These are phyloP conservation scores for Globisporangium recalcitrans DNA, from an alignment of 352 stramenopile species.

Conservation along the genomic window DNA sequence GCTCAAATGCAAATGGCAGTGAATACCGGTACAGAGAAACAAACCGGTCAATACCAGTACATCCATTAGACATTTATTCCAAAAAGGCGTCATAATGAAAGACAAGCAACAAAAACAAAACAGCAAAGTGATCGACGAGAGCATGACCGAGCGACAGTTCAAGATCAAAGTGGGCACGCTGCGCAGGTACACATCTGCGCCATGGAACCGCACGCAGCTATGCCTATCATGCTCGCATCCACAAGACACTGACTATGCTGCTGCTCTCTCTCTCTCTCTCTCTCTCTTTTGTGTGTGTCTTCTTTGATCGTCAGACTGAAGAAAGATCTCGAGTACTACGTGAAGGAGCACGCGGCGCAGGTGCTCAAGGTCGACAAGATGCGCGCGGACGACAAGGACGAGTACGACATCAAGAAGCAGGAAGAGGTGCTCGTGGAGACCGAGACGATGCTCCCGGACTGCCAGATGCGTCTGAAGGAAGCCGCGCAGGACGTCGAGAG, in stretches of 20 bases:
- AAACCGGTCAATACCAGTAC: no score
- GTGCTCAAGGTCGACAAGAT: conserved; percentile 57
- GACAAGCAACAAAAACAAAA: no score
- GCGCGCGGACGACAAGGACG: conserved; percentile 48
- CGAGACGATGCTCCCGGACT: conserved; percentile 78
- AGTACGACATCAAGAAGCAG: conserved; percentile 78
- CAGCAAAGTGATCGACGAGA: neutral
- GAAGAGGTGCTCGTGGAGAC: conserved; percentile 78
- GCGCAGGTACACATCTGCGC: conserved; percentile 25
- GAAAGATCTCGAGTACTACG: conserved; percentile 82
- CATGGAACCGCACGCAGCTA: neutral
- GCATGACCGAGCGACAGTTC: conserved; percentile 64
- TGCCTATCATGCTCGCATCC: no score
- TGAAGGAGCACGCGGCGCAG: conserved; percentile 61
- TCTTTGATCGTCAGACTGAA: conserved; percentile 39
- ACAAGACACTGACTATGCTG: neutral
- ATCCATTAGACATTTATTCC: no score
- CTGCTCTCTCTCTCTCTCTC: neutral
- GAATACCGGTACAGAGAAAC: no score
- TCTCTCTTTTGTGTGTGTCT: neutral
- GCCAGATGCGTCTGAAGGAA: conserved; percentile 59
- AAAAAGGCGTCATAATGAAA: no score
- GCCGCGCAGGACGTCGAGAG: conserved; percentile 44
- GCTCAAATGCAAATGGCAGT: no score
- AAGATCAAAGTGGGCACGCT: conserved; percentile 83